Base-by-base conservation (phyloP, 1,284 basidiomycete genomes). In the Ceratorhiza oryzae-sativae region DNA sequence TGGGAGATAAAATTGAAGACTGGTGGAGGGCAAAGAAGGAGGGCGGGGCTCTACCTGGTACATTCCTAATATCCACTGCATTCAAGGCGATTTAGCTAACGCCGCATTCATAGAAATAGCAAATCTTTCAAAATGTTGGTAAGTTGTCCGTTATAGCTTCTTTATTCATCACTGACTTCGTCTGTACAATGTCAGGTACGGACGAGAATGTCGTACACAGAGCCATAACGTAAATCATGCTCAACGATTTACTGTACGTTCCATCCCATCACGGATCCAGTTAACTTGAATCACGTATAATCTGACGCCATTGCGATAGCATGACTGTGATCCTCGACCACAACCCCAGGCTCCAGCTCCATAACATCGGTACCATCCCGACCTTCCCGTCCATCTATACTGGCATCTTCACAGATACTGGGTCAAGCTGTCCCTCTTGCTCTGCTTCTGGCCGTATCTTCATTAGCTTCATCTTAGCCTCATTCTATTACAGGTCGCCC, bases 191-290 rank as follows among this genome's bases (percentile, higher is more conserved):
- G 41, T 36, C 45, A 73, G 73, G 73, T 74, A 75, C 55, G 74
- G 74, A 46, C 49, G 42, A 18, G 71, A 74, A 27, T 75, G 74
- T 63, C 62, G 74, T 12, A 75, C 74, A 39, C 74, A 75, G 36
- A 67, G 48, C 12, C 74, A 75, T 39, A 75, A 74, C 45, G 51
- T 60, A 5, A 45, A 30, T 8, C 74, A 75, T 41, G 74, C 73
- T 3, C 56, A 68, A 23, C 73, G 73, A 49, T 68, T 72, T 25
- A 75, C 72, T 48, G 74, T 75, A 41, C 46, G 72, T 46, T 45
- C n/a, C 0, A n/a, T 30, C 12, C 18, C 39, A 2, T 13, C 3
- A 9, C 13, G 18, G 4, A 12, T 10, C 6, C 23, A 32, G 46
- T 32, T 39, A 39, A 6, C 36, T n/a, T n/a, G n/a, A n/a, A n/a